phyloP scores from a whole-genome alignment of 371 early-diverging fungal species.

The Conidiobolus incongruus region DNA sequence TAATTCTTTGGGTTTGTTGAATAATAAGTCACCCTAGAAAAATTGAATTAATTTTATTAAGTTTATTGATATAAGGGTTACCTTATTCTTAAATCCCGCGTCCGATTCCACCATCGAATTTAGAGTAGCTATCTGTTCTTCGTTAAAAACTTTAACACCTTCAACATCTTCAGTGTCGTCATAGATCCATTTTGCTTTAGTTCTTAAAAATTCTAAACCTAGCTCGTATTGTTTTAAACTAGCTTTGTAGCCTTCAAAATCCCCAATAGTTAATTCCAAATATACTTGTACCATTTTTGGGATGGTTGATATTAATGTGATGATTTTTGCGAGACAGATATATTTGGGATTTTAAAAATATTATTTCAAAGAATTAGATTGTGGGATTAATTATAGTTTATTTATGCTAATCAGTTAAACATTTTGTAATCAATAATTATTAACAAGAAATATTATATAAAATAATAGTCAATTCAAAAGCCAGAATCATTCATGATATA shows the following conservation, averaged over 20 bases:
- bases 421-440: too few relatives aligned
- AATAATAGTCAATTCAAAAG: too few relatives aligned
- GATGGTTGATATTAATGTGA: too few relatives aligned
- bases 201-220: neutral
- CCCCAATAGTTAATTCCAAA: conserved; percentile 1
- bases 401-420: too few relatives aligned
- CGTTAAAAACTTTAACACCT: neutral
- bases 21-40: conserved; percentile 8
- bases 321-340: too few relatives aligned
- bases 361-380: too few relatives aligned
- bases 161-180: neutral
- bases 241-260: neutral
- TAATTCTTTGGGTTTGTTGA: conserved; percentile 14
- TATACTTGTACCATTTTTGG: neutral
- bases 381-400: too few relatives aligned
- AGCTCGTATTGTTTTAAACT: neutral
- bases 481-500: too few relatives aligned
- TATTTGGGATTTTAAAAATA: too few relatives aligned
- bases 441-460: too few relatives aligned
- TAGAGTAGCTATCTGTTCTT: neutral
- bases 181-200: neutral
- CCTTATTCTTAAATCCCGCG: neutral
- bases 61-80: neutral
- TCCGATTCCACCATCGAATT: neutral
- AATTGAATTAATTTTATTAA: conserved; percentile 5